These are phyloP conservation scores for Singerocomus inundabilis DNA, from an alignment of 1,284 basidiomycete species.

Conservation along the genomic window DNA sequence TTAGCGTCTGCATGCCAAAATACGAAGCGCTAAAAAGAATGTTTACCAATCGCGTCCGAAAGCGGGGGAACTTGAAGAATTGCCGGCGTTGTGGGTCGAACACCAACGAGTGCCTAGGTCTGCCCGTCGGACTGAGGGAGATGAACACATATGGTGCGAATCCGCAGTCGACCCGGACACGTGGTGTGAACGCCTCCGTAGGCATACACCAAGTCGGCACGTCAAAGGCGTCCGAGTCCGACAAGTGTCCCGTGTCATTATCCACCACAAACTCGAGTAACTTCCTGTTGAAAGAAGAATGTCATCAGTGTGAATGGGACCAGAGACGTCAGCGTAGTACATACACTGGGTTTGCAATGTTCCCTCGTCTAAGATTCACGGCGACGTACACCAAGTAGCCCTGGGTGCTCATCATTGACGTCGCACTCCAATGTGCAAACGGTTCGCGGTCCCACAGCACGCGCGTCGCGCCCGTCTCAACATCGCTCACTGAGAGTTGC, in stretches of 20 bases:
- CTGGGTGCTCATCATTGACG: constrained; percentile 10
- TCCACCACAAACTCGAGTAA: constrained; percentile 19
- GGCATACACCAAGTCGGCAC: constrained; percentile 15
- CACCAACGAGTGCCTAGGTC: constrained; percentile 14
- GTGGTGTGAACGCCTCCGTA: constrained; percentile 11
- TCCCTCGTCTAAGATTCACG: constrained; percentile 14
- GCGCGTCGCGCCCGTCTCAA: constrained; percentile 15
- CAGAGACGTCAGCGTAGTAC: neutral
- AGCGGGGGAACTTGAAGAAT: constrained; percentile 21
- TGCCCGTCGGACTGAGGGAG: constrained; percentile 9
- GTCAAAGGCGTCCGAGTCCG: constrained; percentile 10
- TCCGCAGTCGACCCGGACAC: constrained; percentile 7
- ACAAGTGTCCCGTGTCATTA: constrained; percentile 18
- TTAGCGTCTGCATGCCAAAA: too few relatives aligned
- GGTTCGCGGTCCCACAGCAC: constrained; percentile 17
- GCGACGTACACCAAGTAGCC: constrained; percentile 20
- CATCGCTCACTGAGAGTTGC: constrained; percentile 9
- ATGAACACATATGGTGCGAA: constrained; percentile 16
- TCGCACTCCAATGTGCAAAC: constrained; percentile 12
- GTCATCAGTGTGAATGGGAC: neutral
- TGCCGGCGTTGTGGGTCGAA: constrained; percentile 15
- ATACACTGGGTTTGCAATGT: constrained; percentile 18
- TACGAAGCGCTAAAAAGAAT: too few relatives aligned
- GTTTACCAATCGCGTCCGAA: constrained; percentile 16
- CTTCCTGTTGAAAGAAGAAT: constrained; percentile 7